A percentile compares a stretch with the other conserved stretches of the same genome.
Conservation (phyloP, 495 filamentous ascomycete genomes). For the Penicillium longicatenatum region DNA sequence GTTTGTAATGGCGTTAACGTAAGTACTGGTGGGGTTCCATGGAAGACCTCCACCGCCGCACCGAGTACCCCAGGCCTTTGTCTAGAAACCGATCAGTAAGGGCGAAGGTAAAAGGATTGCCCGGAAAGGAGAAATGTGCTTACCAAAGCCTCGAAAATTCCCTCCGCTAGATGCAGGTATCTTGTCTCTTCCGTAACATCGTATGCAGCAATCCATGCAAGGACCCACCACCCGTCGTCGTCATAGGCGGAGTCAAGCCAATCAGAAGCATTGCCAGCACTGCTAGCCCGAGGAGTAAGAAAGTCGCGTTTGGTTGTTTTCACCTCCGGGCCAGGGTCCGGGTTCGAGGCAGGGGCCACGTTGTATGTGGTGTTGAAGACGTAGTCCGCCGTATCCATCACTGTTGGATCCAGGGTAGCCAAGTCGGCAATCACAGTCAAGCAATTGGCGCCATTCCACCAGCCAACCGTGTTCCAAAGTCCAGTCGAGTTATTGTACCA, state of each 20-base stretch:
- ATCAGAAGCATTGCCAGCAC: slow-evolving; percentile 22
- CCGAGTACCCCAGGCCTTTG: slow-evolving; percentile 48
- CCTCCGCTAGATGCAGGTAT: slow-evolving; percentile 58
- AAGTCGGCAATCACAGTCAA: slow-evolving; percentile 66
- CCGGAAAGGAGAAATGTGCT: not conserved
- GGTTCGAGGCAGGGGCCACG: slow-evolving; percentile 31
- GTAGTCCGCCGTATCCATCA: slow-evolving; percentile 29
- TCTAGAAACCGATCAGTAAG: slow-evolving; percentile 23
- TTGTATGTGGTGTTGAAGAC: slow-evolving; percentile 48
- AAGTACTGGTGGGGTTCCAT: slow-evolving; percentile 63
- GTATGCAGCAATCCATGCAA: slow-evolving; percentile 66
- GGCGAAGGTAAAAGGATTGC: not conserved
- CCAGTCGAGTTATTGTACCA: slow-evolving; percentile 66
- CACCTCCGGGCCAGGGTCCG: slow-evolving; percentile 21
- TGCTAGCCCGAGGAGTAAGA: slow-evolving; percentile 7
- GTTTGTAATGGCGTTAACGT: slow-evolving; percentile 74
- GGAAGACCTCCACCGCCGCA: slow-evolving; percentile 59
- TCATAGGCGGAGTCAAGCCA: slow-evolving; percentile 67
- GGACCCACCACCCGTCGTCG: slow-evolving; percentile 74
- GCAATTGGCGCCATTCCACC: slow-evolving; percentile 79
- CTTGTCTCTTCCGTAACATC: slow-evolving; percentile 56
- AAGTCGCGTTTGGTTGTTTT: slow-evolving; percentile 12
- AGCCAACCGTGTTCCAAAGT: slow-evolving; percentile 65
- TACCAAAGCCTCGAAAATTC: slow-evolving; percentile 63
- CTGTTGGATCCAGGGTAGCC: slow-evolving; percentile 45